These are phyloP conservation scores for Capronia coronata DNA, from an alignment of 2,329 filamentous ascomycete species.

Conservation along the genomic window DNA sequence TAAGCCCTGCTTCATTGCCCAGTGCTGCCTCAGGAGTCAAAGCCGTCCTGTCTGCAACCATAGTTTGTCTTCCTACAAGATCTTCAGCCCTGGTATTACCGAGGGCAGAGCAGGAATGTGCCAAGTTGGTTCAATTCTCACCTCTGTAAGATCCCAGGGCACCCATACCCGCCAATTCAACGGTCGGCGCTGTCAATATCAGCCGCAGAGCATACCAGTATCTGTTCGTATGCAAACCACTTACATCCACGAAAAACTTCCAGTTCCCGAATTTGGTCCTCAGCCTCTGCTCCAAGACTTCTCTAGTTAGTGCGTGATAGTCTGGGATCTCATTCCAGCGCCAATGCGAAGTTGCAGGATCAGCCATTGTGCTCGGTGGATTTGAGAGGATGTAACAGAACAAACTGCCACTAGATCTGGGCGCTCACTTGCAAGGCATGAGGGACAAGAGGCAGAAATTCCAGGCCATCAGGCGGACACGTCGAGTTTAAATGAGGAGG, in stretches of 20 bases:
- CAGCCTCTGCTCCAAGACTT: conserved; percentile 14
- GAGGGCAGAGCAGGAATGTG: background rate
- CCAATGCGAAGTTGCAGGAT: conserved; percentile 11
- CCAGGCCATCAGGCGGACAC: background rate
- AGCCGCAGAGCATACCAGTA: background rate
- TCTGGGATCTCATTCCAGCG: conserved; percentile 14
- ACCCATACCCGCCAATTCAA: conserved; percentile 3
- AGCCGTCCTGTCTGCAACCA: background rate
- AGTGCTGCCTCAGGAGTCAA: background rate
- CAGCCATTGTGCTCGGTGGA: background rate
- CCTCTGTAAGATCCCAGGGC: background rate
- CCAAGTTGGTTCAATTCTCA: background rate
- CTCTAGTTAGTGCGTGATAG: conserved; percentile 16
- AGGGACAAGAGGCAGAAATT: background rate
- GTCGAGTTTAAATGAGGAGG: background rate
- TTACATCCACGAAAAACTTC: conserved; percentile 19
- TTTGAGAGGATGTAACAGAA: background rate
- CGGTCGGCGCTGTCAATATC: background rate
- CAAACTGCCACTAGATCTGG: background rate
- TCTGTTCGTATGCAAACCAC: background rate
- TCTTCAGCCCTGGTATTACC: background rate
- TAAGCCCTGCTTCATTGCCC: no score
- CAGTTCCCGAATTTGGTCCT: conserved; percentile 17
- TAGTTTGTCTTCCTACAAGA: background rate
- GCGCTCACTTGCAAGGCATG: background rate